Evolutionary conservation across 768 basidiomycete species (phyloP).

Genomic region (button mushroom (Agaricus bisporus)): DNA sequence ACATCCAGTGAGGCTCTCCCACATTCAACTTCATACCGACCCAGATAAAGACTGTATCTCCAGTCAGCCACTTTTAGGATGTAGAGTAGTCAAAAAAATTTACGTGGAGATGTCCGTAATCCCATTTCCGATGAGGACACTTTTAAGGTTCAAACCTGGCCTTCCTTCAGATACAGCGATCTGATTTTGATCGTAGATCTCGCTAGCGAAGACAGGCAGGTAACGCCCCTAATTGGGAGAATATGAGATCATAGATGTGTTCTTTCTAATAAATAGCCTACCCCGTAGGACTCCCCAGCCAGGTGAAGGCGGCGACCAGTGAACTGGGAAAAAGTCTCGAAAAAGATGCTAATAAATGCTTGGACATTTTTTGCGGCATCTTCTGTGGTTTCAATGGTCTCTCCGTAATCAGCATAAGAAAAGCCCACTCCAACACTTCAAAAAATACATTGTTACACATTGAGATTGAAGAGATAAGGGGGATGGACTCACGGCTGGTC

Average conservation of each 20-base stretch:
- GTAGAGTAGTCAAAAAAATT: background rate
- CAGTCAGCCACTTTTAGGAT: background rate
- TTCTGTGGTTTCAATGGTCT: conserved; percentile 69
- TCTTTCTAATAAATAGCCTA: background rate
- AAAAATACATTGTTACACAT: conserved; percentile 24
- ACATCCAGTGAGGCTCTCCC: conserved; percentile 47
- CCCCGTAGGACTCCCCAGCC: conserved; percentile 65
- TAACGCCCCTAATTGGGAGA: conserved; percentile 51
- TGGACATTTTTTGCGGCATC: conserved; percentile 71
- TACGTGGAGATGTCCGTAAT: conserved; percentile 43
- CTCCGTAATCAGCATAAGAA: conserved; percentile 59
- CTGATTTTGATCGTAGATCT: conserved; percentile 69
- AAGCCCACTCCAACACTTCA: background rate
- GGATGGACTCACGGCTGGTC: conserved; percentile 43
- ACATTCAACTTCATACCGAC: conserved; percentile 57
- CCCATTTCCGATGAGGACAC: conserved; percentile 61
- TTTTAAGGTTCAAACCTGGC: conserved; percentile 57
- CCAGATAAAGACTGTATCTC: conserved; percentile 28
- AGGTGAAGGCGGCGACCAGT: conserved; percentile 63
- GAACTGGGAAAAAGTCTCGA: conserved; percentile 72
- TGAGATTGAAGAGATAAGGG: background rate
- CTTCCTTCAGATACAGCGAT: conserved; percentile 44
- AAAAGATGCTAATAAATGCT: conserved; percentile 74
- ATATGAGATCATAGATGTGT: background rate
- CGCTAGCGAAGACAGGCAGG: conserved; percentile 68